A percentile compares a stretch with the other conserved stretches of the same genome.
Conservation (phyloP, 768 basidiomycete genomes). For the Pilatotrama ljubarskyi region DNA sequence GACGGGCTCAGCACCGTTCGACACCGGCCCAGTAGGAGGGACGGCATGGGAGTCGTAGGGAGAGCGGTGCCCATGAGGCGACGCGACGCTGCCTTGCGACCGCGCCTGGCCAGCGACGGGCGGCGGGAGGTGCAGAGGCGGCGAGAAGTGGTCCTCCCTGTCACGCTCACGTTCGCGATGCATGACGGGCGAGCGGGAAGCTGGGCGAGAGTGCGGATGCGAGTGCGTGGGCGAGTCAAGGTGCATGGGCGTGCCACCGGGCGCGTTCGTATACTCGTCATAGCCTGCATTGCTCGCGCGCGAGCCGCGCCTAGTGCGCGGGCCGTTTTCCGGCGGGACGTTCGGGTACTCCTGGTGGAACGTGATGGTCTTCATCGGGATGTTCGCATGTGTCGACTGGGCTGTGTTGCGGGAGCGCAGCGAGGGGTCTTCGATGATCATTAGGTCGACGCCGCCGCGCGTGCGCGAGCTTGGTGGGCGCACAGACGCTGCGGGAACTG, state of each 20-base stretch:
- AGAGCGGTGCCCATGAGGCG: slow-evolving; percentile 30
- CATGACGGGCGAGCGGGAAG: slow-evolving; percentile 31
- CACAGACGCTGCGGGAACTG: background rate
- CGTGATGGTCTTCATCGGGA: slow-evolving; percentile 24
- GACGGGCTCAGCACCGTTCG: background rate
- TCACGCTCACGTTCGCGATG: slow-evolving; percentile 29
- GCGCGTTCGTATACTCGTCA: slow-evolving; percentile 22
- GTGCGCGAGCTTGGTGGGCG: background rate
- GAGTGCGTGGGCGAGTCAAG: slow-evolving; percentile 2
- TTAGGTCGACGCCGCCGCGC: slow-evolving; percentile 23
- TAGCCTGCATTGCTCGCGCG: slow-evolving; percentile 22
- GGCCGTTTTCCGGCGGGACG: slow-evolving; percentile 11
- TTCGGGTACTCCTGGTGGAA: slow-evolving; percentile 32
- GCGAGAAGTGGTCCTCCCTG: slow-evolving; percentile 28
- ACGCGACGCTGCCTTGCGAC: slow-evolving; percentile 21
- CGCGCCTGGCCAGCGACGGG: slow-evolving; percentile 12
- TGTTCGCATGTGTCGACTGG: slow-evolving; percentile 12
- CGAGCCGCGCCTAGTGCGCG: slow-evolving; percentile 23
- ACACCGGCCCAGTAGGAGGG: background rate
- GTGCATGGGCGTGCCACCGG: slow-evolving; percentile 12
- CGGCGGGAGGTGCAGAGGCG: slow-evolving; percentile 17
- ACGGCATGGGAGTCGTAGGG: slow-evolving; percentile 25
- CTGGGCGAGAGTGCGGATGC: slow-evolving; percentile 19
- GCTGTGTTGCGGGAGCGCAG: slow-evolving; percentile 10
- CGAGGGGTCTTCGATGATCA: slow-evolving; percentile 30